Conservation (phyloP, 495 filamentous ascomycete species). For the Aspergillus bridgeri region DNA sequence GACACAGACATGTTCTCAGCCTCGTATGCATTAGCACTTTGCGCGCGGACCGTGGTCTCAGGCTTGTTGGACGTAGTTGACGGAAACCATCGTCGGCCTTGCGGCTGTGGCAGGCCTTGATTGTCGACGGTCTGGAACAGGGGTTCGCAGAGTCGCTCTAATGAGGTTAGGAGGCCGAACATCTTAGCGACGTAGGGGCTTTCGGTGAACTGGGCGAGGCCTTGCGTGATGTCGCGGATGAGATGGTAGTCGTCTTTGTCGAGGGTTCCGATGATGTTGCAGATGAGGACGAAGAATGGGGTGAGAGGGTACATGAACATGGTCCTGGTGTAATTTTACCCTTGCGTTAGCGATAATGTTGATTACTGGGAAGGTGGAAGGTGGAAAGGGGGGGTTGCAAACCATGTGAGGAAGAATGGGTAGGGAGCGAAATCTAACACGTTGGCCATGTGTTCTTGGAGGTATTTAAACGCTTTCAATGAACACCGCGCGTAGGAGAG, state of each 20-base stretch:
- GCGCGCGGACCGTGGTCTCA: not conserved
- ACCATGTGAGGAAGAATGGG: conserved; percentile 32
- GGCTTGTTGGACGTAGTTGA: not conserved
- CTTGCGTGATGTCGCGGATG: conserved; percentile 20
- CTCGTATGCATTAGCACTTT: not conserved
- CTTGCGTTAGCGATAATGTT: not conserved
- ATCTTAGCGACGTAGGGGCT: conserved; percentile 24
- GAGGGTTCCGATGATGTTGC: conserved; percentile 27
- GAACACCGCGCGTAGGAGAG: conserved; percentile 22
- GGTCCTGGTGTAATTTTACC: conserved; percentile 27
- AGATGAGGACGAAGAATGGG: conserved; percentile 33
- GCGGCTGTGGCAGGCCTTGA: not conserved
- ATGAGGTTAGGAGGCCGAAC: conserved; percentile 17
- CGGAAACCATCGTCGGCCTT: not conserved
- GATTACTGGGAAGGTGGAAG: not conserved
- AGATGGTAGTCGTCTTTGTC: conserved; percentile 26
- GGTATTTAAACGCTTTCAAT: conserved; percentile 23
- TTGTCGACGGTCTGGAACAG: conserved; percentile 15
- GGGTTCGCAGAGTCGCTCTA: conserved; percentile 24
- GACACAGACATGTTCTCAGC: not conserved
- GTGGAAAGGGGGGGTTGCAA: not conserved
- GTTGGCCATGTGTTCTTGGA: conserved; percentile 18
- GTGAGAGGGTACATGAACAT: conserved; percentile 27
- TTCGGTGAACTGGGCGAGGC: conserved; percentile 20
- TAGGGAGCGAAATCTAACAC: conserved; percentile 24